Evolutionary conservation across 2,329 filamentous ascomycete genomes (phyloP).

Genomic region (Rhytidhysteron rufulum): DNA sequence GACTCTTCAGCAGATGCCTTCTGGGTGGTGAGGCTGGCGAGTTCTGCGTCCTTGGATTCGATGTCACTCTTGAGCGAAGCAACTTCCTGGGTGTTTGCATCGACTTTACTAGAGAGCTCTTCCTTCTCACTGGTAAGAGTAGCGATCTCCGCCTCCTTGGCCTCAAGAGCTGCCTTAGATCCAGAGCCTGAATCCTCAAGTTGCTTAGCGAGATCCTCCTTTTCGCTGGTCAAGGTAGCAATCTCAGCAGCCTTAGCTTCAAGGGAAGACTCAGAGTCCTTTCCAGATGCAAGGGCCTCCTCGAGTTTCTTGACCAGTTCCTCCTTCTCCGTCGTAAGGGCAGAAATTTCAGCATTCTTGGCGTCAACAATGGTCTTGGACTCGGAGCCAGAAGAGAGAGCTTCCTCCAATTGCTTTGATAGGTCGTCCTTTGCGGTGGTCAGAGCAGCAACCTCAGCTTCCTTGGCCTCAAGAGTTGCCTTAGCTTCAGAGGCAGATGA

Average conservation of each 20-base stretch:
- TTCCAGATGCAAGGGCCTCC: conserved; percentile 3
- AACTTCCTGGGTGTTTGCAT: conserved; percentile 4
- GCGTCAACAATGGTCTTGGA: conserved; percentile 1
- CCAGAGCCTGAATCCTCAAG: not conserved
- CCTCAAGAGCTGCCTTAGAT: conserved; percentile 3
- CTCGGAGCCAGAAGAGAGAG: not conserved
- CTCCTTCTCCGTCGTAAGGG: conserved; percentile 6
- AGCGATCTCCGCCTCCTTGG: conserved; percentile 5
- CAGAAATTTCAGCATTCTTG: conserved; percentile 2
- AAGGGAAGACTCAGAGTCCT: conserved; percentile 15
- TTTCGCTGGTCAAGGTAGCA: conserved; percentile 20
- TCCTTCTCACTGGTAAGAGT: conserved; percentile 3
- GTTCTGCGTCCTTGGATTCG: conserved; percentile 26
- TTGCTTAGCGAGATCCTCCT: conserved; percentile 6
- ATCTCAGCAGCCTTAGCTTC: conserved; percentile 28
- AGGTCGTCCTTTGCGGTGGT: conserved; percentile 16
- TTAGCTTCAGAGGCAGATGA: conserved; percentile 2
- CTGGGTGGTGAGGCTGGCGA: conserved; percentile 17
- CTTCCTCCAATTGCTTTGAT: conserved; percentile 1
- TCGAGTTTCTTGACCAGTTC: conserved; percentile 13
- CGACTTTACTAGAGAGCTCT: conserved; percentile 7
- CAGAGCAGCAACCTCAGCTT: conserved; percentile 22
- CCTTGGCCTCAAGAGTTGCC: conserved; percentile 26
- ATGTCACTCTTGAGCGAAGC: conserved; percentile 9
- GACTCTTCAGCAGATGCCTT: conserved; percentile 14